Conservation (phyloP, 1,284 basidiomycete genomes). For the Trichosporon sp. region DNA sequence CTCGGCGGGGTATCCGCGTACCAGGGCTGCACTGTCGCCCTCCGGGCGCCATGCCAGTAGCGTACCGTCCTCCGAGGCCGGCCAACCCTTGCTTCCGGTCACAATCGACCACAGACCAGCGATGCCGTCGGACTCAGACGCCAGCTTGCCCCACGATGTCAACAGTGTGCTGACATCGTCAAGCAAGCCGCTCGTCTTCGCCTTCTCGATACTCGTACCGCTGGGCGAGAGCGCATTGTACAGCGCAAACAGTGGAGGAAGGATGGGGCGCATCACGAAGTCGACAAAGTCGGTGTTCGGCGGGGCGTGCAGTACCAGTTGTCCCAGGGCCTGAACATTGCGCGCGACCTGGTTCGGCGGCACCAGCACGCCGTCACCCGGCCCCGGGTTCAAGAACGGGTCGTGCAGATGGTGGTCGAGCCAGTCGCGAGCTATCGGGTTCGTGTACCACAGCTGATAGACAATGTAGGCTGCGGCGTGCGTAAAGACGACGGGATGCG, state of each 20-base stretch:
- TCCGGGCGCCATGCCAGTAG: slow-evolving; percentile 38
- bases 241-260: slow-evolving; percentile 69
- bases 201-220: slow-evolving; percentile 43
- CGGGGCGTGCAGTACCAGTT: slow-evolving; percentile 64
- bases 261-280: slow-evolving; percentile 67
- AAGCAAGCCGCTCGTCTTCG: slow-evolving; percentile 62
- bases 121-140: slow-evolving; percentile 62
- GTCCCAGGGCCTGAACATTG: slow-evolving; percentile 41
- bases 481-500: slow-evolving; percentile 37
- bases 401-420: slow-evolving; percentile 58
- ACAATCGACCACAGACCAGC: slow-evolving; percentile 67
- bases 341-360: slow-evolving; percentile 16
- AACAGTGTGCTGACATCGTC: slow-evolving; percentile 64
- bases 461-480: slow-evolving; percentile 44
- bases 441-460: slow-evolving; percentile 37
- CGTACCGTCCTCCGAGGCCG: slow-evolving; percentile 23
- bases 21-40: slow-evolving; percentile 26
- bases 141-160: slow-evolving; percentile 72
- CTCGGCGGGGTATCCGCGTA: slow-evolving; percentile 32
- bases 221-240: slow-evolving; percentile 61
- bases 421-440: slow-evolving; percentile 47
- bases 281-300: slow-evolving; percentile 71
- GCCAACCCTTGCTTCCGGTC: slow-evolving; percentile 60
- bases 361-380: slow-evolving; percentile 11
- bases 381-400: slow-evolving; percentile 37